Base-by-base conservation (phyloP, 2,329 filamentous ascomycete species). In the Verticillium klebahnii region DNA sequence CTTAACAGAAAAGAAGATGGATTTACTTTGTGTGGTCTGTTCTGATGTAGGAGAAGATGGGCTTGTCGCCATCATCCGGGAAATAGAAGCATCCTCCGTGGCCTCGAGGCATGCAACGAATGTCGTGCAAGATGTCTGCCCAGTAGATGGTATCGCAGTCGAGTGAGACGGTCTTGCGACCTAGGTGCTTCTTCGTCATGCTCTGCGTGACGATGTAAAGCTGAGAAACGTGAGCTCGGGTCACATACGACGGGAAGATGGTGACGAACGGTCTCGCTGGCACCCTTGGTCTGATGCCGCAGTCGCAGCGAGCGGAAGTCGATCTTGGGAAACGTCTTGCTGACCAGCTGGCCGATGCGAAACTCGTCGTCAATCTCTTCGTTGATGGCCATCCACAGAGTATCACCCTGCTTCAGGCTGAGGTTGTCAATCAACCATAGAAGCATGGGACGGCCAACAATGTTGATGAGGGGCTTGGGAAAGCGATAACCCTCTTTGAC, bases 121-220 rank as follows among this genome's bases (percentile, higher is more conserved):
- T 65, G 14, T 69, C 59, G 45, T 67, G 62, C 3, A 73, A 68
- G 34, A 73, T 65, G 40, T 73, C 70, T 45, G 66, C 68, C 71
- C 69, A 73, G 66, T 72, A 72, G 61, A 73, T 71, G 45, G 70
- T 73, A n/a, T 73, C 71, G 64, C 71, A 72, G 61, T 72, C 71
- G 52, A 72, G 68, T 11, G 70, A 72, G 19, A 72, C 67, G 5
- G 69, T 72, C 60, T 65, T 67, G 56, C 69, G 65, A 32, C 62
- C 58, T 56, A 72, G 67, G 52, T 72, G 64, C 57, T 70, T 65
- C 57, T 64, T 66, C n/a, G 65, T 66, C 69, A 72, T 72, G 61
- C 69, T 71, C 59, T 71, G 70, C 29, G 65, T 68, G 37, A 71
- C 67, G 52, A 71, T 67, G 63, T 69, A 71, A 14, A 72, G 68